Evolutionary conservation across 179 eudicot species (phyloP).

Genomic region (Silene coronaria): DNA sequence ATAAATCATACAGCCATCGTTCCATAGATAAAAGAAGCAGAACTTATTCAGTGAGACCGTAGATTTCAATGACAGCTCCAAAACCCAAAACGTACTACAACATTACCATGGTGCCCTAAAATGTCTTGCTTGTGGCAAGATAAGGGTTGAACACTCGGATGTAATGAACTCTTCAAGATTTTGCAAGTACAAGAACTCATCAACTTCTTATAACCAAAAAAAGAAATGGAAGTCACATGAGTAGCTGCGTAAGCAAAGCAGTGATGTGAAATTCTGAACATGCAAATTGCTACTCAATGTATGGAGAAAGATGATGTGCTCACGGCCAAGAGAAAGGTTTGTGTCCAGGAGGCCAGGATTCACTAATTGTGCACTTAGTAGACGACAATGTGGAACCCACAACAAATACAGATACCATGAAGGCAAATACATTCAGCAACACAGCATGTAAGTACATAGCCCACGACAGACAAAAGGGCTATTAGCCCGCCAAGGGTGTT

Average conservation of each 20-base stretch:
- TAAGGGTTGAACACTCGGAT: background rate
- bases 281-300: background rate
- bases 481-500: background rate
- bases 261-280: background rate
- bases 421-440: background rate
- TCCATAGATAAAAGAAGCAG: background rate
- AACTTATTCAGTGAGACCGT: background rate
- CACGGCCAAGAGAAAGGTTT: background rate
- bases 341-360: background rate
- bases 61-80: background rate
- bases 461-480: background rate
- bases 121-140: background rate
- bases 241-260: background rate
- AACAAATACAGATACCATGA: background rate
- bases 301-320: background rate
- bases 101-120: background rate
- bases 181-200: no score
- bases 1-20: background rate
- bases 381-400: background rate
- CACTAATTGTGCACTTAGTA: no score
- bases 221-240: background rate
- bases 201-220: background rate
- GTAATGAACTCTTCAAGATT: background rate
- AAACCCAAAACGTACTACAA: background rate
- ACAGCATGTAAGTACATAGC: background rate